Percentiles rank a stretch among this genome's conserved stretches.
phyloP scores from a whole-genome alignment of 805 yeast species.

The Lachancea lanzarotensis region DNA sequence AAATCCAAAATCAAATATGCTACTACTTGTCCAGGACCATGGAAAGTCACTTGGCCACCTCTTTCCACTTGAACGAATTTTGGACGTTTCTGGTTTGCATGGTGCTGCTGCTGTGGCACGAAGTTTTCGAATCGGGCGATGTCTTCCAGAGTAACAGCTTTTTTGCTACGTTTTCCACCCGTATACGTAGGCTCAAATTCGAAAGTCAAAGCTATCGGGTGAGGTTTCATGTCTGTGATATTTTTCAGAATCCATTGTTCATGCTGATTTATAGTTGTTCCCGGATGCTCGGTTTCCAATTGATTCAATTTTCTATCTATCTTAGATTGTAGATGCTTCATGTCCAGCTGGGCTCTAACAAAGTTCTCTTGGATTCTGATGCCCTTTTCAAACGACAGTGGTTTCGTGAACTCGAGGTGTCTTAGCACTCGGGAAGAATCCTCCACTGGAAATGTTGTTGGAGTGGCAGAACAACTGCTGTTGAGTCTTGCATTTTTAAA shows the following conservation, averaged over 20 bases:
- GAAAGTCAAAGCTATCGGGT: slow-evolving; percentile 69
- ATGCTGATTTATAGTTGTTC: slow-evolving; percentile 35
- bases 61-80: slow-evolving; percentile 70
- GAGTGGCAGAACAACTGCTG: slow-evolving; percentile 8
- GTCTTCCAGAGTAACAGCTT: slow-evolving; percentile 36
- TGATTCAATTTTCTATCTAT: slow-evolving; percentile 37
- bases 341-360: slow-evolving; percentile 50
- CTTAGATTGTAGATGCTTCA: slow-evolving; percentile 46
- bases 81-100: slow-evolving; percentile 38
- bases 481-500: neutral
- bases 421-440: slow-evolving; percentile 33
- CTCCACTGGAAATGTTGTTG: slow-evolving; percentile 29
- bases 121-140: slow-evolving; percentile 21
- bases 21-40: slow-evolving; percentile 92
- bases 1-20: slow-evolving; percentile 76
- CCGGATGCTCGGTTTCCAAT: slow-evolving; percentile 33
- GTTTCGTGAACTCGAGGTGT: slow-evolving; percentile 39
- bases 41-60: slow-evolving; percentile 96
- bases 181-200: slow-evolving; percentile 85
- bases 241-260: slow-evolving; percentile 42
- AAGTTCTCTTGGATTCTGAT: slow-evolving; percentile 49
- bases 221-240: slow-evolving; percentile 44
- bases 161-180: slow-evolving; percentile 79
- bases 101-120: slow-evolving; percentile 16
- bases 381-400: slow-evolving; percentile 42